Evolutionary conservation across 805 yeast genomes (phyloP), one percentile per base, ranked within the genome.

Genomic region (Hagleromyces aurorensis): DNA sequence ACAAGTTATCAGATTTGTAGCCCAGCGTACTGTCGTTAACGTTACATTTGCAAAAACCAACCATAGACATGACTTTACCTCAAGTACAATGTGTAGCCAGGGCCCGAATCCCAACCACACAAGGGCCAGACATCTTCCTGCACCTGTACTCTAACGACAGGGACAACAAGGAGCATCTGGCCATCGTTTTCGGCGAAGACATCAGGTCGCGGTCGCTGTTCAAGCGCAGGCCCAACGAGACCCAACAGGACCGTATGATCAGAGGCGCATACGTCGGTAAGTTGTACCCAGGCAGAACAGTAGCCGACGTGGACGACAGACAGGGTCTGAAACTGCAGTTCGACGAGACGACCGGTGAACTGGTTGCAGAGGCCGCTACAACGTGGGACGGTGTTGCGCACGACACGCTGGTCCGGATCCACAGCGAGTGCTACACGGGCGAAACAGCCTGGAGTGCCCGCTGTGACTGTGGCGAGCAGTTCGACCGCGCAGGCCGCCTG

Each of bases 401-500:
- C 38, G 55, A 46, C 16, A 75, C 78, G 1, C 58, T 89, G 39
- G 94, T 81, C 4, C 68, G 99, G 37, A 86, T 91, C 43, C 99
- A 91, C 53, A 81, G 94, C 3, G 99, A 91, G 54, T 91, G 99
- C 59, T 91, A 89, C 62, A 91, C 99, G 0, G 99, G 99, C 3
- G 99, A 91, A 53, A 91, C 96, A 1, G 97, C 96, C 7, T 91
- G 99, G 98, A 76, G 89, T 35, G 97, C 99, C 1, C 70, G 99
- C 32, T 91, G 99, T 58, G 99, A 91, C 59, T 91, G 99, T 61
- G 99, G 99, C 13, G 99, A 91, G 59, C 99, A 91, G 62, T 83
- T 91, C 48, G 96, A 91, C 57, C 96, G 93, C 58, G 97, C 97
- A 2, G 98, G 96, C 6, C 69, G 93, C 39, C 57, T 85, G 23